Conservation (phyloP, 2,329 filamentous ascomycete genomes). For the Pyrenochaeta sp. region DNA sequence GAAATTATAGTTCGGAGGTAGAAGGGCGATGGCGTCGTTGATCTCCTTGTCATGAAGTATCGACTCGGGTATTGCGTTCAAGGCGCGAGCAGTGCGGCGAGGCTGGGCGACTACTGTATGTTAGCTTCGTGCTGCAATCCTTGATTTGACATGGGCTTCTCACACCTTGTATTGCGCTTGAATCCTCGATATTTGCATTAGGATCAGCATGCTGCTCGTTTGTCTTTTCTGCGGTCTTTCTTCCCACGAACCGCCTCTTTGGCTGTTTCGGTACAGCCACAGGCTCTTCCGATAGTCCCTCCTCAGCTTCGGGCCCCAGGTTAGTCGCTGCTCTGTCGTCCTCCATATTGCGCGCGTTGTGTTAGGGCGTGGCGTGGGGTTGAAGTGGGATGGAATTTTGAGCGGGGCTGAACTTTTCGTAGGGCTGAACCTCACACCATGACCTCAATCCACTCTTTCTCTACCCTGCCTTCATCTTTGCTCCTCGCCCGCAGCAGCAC, state of each 20-base stretch:
- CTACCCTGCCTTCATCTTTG: not conserved
- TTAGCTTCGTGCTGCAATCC: not conserved
- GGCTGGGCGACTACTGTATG: constrained; percentile 69
- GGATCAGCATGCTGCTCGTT: constrained; percentile 54
- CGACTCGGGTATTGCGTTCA: constrained; percentile 89
- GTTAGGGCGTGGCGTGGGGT: constrained; percentile 22
- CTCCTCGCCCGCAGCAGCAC: not conserved
- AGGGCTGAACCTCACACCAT: constrained; percentile 19
- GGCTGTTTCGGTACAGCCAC: constrained; percentile 70
- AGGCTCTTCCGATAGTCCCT: constrained; percentile 65
- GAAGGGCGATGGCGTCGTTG: constrained; percentile 83
- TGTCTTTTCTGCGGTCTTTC: constrained; percentile 72
- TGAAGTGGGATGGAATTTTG: constrained; percentile 19
- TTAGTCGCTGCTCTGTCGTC: constrained; percentile 76
- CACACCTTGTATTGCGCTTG: constrained; percentile 74
- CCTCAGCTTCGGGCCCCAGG: constrained; percentile 73
- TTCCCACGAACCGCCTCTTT: constrained; percentile 90
- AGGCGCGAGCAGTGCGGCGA: constrained; percentile 76
- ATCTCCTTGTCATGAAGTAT: constrained; percentile 87
- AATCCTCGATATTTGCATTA: constrained; percentile 64
- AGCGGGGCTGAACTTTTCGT: constrained; percentile 20
- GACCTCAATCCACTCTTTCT: not conserved
- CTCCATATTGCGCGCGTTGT: constrained; percentile 66
- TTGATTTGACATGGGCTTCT: constrained; percentile 20
- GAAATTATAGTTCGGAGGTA: constrained; percentile 97